These are phyloP conservation scores for Psidium guajava DNA, from an alignment of 345 rosid species.

Conservation along the genomic window DNA sequence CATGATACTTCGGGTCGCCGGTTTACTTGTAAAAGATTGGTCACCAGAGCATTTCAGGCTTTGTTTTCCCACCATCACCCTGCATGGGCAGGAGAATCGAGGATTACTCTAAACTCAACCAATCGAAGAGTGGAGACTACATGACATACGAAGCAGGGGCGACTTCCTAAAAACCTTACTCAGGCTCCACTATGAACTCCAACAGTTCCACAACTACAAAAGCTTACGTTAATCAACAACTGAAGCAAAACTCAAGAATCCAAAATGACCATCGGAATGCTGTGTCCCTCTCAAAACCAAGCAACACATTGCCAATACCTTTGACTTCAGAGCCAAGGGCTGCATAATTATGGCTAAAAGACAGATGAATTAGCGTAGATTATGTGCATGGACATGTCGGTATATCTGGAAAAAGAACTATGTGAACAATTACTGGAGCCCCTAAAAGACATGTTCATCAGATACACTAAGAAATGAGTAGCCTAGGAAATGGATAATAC, in stretches of 20 bases:
- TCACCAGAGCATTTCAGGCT: slow-evolving; percentile 30
- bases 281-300: not conserved
- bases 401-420: not conserved
- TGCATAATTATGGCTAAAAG: not conserved
- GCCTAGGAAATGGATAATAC: not conserved
- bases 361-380: not conserved
- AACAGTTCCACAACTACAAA: not conserved
- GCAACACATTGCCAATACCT: not conserved
- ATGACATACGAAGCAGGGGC: not conserved
- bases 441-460: not conserved
- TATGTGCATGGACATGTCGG: not conserved
- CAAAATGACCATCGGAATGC: not conserved
- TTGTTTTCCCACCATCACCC: slow-evolving; percentile 23
- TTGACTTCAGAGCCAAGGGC: not conserved
- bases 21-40: slow-evolving; percentile 12
- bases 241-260: not conserved
- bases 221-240: not conserved
- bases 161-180: not conserved
- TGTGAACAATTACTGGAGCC: not conserved
- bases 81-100: not conserved
- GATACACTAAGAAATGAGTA: not conserved
- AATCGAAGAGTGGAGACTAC: not conserved
- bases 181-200: not conserved
- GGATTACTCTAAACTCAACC: not conserved
- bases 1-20: slow-evolving; percentile 17